phyloP scores from a whole-genome alignment of 208 protist genomes.

The Wallacemonas sp. region DNA sequence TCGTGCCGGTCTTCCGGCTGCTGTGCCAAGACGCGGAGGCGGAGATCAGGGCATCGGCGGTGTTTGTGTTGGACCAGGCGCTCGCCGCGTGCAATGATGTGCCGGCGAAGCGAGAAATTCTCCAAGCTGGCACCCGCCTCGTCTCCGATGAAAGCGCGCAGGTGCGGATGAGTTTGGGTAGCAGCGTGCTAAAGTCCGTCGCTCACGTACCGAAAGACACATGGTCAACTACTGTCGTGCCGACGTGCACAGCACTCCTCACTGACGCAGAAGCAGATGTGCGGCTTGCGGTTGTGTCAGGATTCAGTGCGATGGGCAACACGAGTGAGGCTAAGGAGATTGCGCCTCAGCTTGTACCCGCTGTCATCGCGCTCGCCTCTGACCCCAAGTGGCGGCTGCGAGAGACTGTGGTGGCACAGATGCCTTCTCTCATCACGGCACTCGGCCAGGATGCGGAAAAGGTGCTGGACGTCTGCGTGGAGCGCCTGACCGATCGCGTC shows the following conservation, averaged over 20 bases:
- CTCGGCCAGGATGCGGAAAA: slow-evolving; percentile 68
- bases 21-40: slow-evolving; percentile 83
- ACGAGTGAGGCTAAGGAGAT: slow-evolving; percentile 80
- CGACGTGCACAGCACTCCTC: slow-evolving; percentile 79
- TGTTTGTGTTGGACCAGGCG: slow-evolving; percentile 79
- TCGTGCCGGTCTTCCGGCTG: slow-evolving; percentile 67
- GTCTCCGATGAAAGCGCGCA: slow-evolving; percentile 68
- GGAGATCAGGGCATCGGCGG: slow-evolving; percentile 85
- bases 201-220: slow-evolving; percentile 68
- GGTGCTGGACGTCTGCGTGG: slow-evolving; percentile 79
- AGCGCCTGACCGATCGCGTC: slow-evolving; percentile 80
- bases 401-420: slow-evolving; percentile 81
- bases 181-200: slow-evolving; percentile 79
- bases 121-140: slow-evolving; percentile 71
- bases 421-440: slow-evolving; percentile 82
- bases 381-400: slow-evolving; percentile 90
- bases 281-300: slow-evolving; percentile 80
- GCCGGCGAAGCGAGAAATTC: slow-evolving; percentile 62
- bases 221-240: slow-evolving; percentile 74
- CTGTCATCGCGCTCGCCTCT: slow-evolving; percentile 70
- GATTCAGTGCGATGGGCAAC: slow-evolving; percentile 87
- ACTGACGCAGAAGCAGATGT: slow-evolving; percentile 80
- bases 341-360: slow-evolving; percentile 82
- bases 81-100: slow-evolving; percentile 62
- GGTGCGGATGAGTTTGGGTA: slow-evolving; percentile 87